Percentiles rank a stretch among this genome's conserved stretches.
These are phyloP conservation scores for Polyporus arcularius DNA, from an alignment of 768 basidiomycete genomes.

Conservation along the genomic window DNA sequence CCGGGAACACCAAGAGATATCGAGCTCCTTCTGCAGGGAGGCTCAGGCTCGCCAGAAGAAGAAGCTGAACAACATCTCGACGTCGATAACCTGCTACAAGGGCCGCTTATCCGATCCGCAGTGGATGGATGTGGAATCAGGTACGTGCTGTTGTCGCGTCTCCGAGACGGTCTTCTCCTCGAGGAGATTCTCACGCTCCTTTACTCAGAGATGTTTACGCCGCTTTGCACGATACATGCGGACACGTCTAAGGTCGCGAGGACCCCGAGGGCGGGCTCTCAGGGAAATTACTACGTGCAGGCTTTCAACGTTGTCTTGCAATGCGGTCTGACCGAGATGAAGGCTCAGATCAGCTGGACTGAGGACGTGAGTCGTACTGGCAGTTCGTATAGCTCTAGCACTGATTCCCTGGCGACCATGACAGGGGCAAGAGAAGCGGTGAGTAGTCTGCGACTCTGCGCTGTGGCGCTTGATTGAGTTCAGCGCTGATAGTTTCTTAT, in stretches of 20 bases:
- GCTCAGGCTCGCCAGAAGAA: neutral
- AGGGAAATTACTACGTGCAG: slow-evolving; percentile 30
- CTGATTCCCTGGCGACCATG: neutral
- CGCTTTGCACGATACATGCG: slow-evolving; percentile 36
- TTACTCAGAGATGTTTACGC: slow-evolving; percentile 33
- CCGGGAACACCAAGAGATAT: neutral
- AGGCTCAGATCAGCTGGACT: slow-evolving; percentile 48
- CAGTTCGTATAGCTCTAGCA: too few relatives aligned
- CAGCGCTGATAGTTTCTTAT: neutral
- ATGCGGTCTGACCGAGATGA: slow-evolving; percentile 48
- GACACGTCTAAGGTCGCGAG: slow-evolving; percentile 32
- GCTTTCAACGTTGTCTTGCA: slow-evolving; percentile 42
- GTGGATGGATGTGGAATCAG: slow-evolving; percentile 38
- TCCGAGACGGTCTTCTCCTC: slow-evolving; percentile 34
- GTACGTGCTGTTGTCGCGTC: slow-evolving; percentile 17
- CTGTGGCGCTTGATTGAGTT: neutral
- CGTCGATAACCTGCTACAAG: slow-evolving; percentile 33
- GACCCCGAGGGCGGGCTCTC: neutral
- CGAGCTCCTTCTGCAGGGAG: neutral
- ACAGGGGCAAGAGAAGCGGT: slow-evolving; percentile 20
- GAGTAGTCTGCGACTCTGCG: too few relatives aligned
- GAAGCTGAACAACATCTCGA: slow-evolving; percentile 24
- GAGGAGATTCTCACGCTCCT: neutral
- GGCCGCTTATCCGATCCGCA: slow-evolving; percentile 30
- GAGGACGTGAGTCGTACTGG: slow-evolving; percentile 28